Percentiles rank a stretch among this genome's conserved stretches.
phyloP scores from a whole-genome alignment of 164 flowering plant species.

The Saururus chinensis region DNA sequence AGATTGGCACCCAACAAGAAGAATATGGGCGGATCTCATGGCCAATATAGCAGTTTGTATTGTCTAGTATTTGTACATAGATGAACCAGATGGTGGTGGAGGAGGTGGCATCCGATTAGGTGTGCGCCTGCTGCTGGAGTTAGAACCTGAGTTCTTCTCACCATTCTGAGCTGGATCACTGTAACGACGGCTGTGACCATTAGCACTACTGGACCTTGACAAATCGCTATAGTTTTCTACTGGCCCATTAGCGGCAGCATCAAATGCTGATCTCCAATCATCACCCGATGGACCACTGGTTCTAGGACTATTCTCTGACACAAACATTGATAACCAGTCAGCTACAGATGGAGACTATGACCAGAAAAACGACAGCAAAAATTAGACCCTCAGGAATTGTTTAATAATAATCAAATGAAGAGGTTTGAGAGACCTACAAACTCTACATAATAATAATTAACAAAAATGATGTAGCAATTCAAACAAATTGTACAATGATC shows the following conservation, averaged over 20 bases:
- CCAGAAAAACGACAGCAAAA: neutral
- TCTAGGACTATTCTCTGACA: constrained; percentile 78
- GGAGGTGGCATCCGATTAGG: constrained; percentile 85
- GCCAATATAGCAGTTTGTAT: constrained; percentile 11
- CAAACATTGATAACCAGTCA: neutral
- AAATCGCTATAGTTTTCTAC: constrained; percentile 22
- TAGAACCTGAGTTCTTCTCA: constrained; percentile 41
- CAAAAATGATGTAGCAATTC: neutral
- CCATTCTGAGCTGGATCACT: constrained; percentile 76
- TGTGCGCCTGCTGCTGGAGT: constrained; percentile 70
- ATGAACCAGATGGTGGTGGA: constrained; percentile 64
- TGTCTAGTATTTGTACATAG: constrained; percentile 44
- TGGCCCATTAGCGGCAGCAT: constrained; percentile 78
- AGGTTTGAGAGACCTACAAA: neutral
- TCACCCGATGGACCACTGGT: constrained; percentile 47
- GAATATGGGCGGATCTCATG: constrained; percentile 7
- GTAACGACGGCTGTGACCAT: constrained; percentile 65
- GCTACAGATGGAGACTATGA: neutral
- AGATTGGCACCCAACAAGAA: constrained; percentile 5
- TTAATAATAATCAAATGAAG: neutral
- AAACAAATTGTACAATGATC: no score
- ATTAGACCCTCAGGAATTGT: neutral
- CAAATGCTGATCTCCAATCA: constrained; percentile 91
- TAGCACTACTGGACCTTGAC: constrained; percentile 33
- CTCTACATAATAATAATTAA: neutral